Percentiles rank a stretch among this genome's conserved stretches.
Conservation (phyloP, 768 basidiomycete genomes). For the Boletus barrowsii region DNA sequence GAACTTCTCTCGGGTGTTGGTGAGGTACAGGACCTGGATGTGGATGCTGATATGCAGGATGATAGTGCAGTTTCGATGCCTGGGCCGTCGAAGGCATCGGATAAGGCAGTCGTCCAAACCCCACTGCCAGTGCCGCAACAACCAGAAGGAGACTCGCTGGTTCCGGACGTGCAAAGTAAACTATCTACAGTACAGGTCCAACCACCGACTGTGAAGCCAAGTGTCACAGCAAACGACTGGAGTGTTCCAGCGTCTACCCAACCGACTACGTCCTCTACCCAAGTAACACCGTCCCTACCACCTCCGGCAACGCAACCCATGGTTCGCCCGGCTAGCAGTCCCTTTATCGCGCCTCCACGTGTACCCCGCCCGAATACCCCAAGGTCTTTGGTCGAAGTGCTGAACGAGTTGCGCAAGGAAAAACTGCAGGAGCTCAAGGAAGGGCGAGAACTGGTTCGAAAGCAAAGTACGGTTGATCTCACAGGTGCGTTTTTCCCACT, state of each 20-base stretch:
- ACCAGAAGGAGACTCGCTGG: background rate
- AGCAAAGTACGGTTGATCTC: background rate
- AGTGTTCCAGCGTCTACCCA: background rate
- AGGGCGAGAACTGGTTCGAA: background rate
- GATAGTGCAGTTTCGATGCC: background rate
- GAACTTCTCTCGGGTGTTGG: background rate
- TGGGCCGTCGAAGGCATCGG: background rate
- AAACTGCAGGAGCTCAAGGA: background rate
- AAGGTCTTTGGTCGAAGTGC: slow-evolving; percentile 18
- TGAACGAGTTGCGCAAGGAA: slow-evolving; percentile 21
- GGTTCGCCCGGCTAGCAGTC: slow-evolving; percentile 1
- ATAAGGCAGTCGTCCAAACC: background rate
- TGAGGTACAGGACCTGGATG: background rate
- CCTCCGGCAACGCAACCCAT: slow-evolving; percentile 3
- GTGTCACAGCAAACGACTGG: background rate
- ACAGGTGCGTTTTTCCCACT: background rate
- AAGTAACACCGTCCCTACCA: background rate
- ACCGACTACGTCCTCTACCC: background rate
- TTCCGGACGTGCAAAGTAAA: background rate
- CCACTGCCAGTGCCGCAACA: background rate
- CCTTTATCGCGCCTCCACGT: slow-evolving; percentile 24
- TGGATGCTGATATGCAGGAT: slow-evolving; percentile 7
- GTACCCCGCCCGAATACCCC: slow-evolving; percentile 10
- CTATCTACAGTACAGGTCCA: background rate
- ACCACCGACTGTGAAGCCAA: background rate